Evolutionary conservation across 2,329 filamentous ascomycete genomes (phyloP), one percentile per base, ranked within the genome.

Genomic region (Talaromyces atroroseus): DNA sequence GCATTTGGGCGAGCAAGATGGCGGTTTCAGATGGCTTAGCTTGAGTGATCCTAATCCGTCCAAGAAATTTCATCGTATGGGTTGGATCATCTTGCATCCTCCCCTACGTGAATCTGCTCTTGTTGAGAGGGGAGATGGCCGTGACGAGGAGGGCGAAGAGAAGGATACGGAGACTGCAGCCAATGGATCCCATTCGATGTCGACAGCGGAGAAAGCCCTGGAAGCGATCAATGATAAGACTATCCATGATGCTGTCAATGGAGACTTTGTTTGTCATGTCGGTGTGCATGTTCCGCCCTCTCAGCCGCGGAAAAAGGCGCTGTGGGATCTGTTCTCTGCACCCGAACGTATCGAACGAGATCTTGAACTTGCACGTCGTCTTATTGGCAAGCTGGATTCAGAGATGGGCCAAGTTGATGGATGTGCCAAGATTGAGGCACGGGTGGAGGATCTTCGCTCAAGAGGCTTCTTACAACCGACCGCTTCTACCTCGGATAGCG

Each of bases 151-250:
- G 42, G 78, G 80, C 16, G 82, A 82, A 56, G 80, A 83, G 32
- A 76, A 80, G 20, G 72, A 73, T 29, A 65, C 68, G 7, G 70
- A 71, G 14, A 61, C 67, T 20, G 57, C 65, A 1, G 71, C 73
- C 52, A 67, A 68, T n/a, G 65, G 65, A 18, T 62, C 54, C 23
- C 66, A 63, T 20, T 52, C 67, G 21, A 42, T 23, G 8, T 72
- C 69, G 34, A 88, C 87, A 2, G 90, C 91, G 0, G 89, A 96
- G 47, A 92, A 89, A 67, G 92, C 92, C 1, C 81, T 96, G 0
- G 90, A 94, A 60, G 90, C 91, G n/a, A 87, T 99, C 65, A 97
- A 99, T 66, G 90, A 92, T 63, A 97, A 99, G 78, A 96, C 91
- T 0, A 95, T 99, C 60, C 90, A 95, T 66, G 94, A 99, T 68